Evolutionary conservation across 352 stramenopile species (phyloP).

Genomic region (Elongisporangium undulatum): DNA sequence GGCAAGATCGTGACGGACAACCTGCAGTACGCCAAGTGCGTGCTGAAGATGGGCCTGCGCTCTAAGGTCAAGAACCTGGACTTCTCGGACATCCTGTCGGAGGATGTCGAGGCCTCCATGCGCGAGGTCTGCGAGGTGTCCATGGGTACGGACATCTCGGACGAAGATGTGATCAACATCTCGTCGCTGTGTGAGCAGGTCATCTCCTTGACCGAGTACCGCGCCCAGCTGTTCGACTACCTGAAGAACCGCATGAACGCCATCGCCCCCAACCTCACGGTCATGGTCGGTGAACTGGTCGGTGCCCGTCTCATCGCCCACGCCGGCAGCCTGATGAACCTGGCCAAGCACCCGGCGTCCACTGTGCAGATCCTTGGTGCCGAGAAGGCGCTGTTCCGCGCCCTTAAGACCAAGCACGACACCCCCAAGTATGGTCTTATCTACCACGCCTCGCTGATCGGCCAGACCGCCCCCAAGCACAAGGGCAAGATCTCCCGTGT

Average conservation of each 20-base stretch:
- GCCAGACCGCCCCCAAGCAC: slow-evolving; percentile 98
- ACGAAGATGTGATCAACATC: slow-evolving; percentile 98
- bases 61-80: slow-evolving; percentile 93
- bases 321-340: slow-evolving; percentile 98
- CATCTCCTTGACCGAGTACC: slow-evolving; percentile 87
- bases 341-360: slow-evolving; percentile 99
- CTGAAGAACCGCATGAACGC: slow-evolving; percentile 99
- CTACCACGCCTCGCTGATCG: slow-evolving; percentile 99
- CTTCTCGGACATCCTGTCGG: slow-evolving; percentile 85
- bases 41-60: slow-evolving; percentile 94
- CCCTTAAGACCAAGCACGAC: slow-evolving; percentile 99
- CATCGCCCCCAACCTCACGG: slow-evolving; percentile 99
- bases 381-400: slow-evolving; percentile 99
- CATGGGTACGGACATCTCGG: slow-evolving; percentile 99
- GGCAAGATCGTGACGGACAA: slow-evolving; percentile 98
- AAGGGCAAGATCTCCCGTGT: slow-evolving; percentile 99
- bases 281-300: slow-evolving; percentile 99
- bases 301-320: slow-evolving; percentile 98
- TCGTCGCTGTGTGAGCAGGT: slow-evolving; percentile 90
- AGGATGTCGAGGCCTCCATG: slow-evolving; percentile 93
- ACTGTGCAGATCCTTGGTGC: slow-evolving; percentile 99
- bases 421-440: slow-evolving; percentile 99
- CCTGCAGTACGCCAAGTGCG: slow-evolving; percentile 97
- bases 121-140: slow-evolving; percentile 98
- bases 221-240: slow-evolving; percentile 99